Evolutionary conservation across 1,284 basidiomycete species (phyloP).

Genomic region (Peniophora sp.): DNA sequence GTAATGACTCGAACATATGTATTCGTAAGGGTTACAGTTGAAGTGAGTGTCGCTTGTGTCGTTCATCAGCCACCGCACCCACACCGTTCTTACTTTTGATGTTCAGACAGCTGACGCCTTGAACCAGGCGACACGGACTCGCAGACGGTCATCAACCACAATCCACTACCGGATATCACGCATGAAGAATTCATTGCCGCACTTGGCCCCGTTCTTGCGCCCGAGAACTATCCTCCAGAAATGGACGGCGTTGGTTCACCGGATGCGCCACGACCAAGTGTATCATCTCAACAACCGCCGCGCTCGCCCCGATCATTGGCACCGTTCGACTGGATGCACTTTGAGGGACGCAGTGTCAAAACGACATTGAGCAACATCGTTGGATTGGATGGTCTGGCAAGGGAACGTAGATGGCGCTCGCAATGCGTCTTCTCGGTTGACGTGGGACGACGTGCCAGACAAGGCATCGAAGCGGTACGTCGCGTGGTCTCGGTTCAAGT

Average conservation of each 20-base stretch:
- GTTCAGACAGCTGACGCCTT: not conserved
- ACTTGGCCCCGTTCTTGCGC: constrained; percentile 67
- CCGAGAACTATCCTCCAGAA: constrained; percentile 56
- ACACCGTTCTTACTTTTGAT: not conserved
- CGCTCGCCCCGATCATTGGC: constrained; percentile 39
- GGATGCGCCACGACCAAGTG: constrained; percentile 14
- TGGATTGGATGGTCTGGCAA: constrained; percentile 69
- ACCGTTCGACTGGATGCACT: constrained; percentile 79
- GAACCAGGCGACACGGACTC: constrained; percentile 46
- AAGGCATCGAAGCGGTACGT: constrained; percentile 72
- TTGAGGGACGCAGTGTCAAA: constrained; percentile 68
- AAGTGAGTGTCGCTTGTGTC: not conserved
- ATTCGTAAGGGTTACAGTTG: not conserved
- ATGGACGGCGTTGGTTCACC: constrained; percentile 20
- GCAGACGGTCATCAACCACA: constrained; percentile 73
- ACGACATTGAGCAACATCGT: constrained; percentile 69
- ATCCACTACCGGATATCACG: constrained; percentile 74
- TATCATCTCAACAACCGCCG: constrained; percentile 21
- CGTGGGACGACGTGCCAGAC: constrained; percentile 58
- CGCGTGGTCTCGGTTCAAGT: constrained; percentile 6
- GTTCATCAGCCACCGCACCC: not conserved
- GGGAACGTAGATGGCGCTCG: constrained; percentile 72
- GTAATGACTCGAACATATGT: constrained; percentile 10
- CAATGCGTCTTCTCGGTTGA: constrained; percentile 75
- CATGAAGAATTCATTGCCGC: constrained; percentile 77